phyloP scores from a whole-genome alignment of 352 stramenopile species.

The Pythium sukuiense region DNA sequence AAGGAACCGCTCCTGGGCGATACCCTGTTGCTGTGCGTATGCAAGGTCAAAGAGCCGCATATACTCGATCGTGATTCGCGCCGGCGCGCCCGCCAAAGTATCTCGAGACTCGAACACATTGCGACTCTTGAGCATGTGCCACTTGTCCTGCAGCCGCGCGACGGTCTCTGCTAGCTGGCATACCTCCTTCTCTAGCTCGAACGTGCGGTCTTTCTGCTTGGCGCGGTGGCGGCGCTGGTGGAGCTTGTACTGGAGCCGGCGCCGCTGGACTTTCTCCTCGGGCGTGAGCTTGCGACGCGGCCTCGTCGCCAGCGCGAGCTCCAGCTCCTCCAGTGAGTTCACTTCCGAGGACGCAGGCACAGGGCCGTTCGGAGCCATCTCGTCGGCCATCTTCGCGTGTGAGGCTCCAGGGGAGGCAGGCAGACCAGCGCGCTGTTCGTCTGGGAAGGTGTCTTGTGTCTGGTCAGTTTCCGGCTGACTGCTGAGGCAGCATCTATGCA shows the following conservation, averaged over 20 bases:
- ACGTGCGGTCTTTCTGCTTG: constrained; percentile 58
- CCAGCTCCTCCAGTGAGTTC: background rate
- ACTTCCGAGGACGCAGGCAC: background rate
- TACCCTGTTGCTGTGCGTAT: constrained; percentile 11
- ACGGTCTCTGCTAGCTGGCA: constrained; percentile 40
- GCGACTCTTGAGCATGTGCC: constrained; percentile 27
- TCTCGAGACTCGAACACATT: constrained; percentile 25
- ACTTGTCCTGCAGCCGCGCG: constrained; percentile 36
- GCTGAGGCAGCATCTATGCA: too few species aligned
- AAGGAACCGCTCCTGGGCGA: constrained; percentile 54
- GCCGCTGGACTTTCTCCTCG: constrained; percentile 43
- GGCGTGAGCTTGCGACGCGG: constrained; percentile 9
- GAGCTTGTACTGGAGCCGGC: constrained; percentile 64
- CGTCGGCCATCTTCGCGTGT: background rate
- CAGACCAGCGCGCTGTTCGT: background rate
- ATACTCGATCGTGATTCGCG: constrained; percentile 48
- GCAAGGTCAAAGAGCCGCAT: constrained; percentile 47
- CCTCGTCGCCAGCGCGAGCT: background rate
- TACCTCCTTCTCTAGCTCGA: constrained; percentile 44
- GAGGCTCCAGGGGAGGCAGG: background rate
- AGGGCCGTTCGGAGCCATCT: background rate
- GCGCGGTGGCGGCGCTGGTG: constrained; percentile 67
- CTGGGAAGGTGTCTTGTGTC: background rate
- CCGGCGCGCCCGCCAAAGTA: constrained; percentile 28
- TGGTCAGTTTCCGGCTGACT: background rate